These are phyloP conservation scores for Daldinia sp. DNA, from an alignment of 2,329 filamentous ascomycete genomes.

Conservation along the genomic window DNA sequence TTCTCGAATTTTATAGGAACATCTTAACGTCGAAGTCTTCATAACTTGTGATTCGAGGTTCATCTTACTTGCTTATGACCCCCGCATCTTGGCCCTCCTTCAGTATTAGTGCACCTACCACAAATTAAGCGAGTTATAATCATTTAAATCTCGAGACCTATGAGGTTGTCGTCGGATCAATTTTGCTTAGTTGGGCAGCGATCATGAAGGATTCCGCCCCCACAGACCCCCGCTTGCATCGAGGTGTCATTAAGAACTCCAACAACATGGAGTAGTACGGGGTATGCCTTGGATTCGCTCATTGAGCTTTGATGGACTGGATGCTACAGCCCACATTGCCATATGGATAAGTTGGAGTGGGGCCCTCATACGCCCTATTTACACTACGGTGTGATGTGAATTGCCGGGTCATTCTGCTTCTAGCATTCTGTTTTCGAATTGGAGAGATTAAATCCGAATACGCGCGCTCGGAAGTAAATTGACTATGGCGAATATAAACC, in stretches of 20 bases:
- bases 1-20: constrained; percentile 23
- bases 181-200: constrained; percentile 37
- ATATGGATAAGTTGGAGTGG: constrained; percentile 15
- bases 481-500: constrained; percentile 16
- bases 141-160: constrained; percentile 12
- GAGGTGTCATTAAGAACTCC: constrained; percentile 34
- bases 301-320: constrained; percentile 14
- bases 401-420: constrained; percentile 24
- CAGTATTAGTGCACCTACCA: constrained; percentile 26
- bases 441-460: constrained; percentile 18
- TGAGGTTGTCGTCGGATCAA: constrained; percentile 28
- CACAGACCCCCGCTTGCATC: constrained; percentile 44
- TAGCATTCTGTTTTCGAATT: constrained; percentile 9
- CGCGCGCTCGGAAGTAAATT: constrained; percentile 17
- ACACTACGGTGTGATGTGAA: constrained; percentile 20
- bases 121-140: constrained; percentile 20
- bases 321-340: constrained; percentile 18
- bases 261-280: constrained; percentile 39
- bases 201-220: constrained; percentile 48
- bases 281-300: constrained; percentile 25
- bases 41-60: constrained; percentile 18
- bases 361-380: constrained; percentile 16
- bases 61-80: constrained; percentile 38
- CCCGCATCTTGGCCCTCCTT: constrained; percentile 36
- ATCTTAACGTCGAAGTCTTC: constrained; percentile 5